Evolutionary conservation across 257 asterid genomes (phyloP).

Genomic region (Primulina eburnea): DNA sequence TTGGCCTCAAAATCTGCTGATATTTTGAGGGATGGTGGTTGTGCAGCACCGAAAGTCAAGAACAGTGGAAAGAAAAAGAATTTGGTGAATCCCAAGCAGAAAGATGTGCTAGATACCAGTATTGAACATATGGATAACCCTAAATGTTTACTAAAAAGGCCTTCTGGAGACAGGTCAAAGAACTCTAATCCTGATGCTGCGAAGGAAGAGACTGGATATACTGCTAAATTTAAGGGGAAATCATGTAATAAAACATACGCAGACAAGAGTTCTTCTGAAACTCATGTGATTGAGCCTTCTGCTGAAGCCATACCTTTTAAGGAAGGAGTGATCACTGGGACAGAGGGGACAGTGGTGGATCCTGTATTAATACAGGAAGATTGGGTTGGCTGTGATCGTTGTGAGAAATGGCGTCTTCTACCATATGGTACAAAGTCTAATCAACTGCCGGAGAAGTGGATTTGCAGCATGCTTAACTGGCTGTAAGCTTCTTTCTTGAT

Average conservation of each 20-base stretch:
- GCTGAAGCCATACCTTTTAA: constrained; percentile 31
- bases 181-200: constrained; percentile 35
- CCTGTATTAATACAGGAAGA: constrained; percentile 50
- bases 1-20: constrained; percentile 31
- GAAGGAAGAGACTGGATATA: constrained; percentile 35
- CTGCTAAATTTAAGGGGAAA: constrained; percentile 46
- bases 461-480: constrained; percentile 86
- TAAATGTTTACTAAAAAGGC: constrained; percentile 34
- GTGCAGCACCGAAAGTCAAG: constrained; percentile 34
- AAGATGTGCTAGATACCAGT: constrained; percentile 23
- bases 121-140: constrained; percentile 32
- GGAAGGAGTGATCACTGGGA: constrained; percentile 31
- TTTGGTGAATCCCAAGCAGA: constrained; percentile 26
- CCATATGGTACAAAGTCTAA: constrained; percentile 56
- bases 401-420: constrained; percentile 71
- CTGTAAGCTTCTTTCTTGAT: constrained; percentile 64
- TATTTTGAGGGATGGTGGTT: constrained; percentile 34
- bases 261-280: constrained; percentile 34
- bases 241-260: constrained; percentile 32
- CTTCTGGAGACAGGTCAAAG: constrained; percentile 42
- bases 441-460: constrained; percentile 71
- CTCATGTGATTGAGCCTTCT: constrained; percentile 36
- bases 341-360: constrained; percentile 38
- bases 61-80: constrained; percentile 43
- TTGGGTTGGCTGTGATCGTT: constrained; percentile 81